Base-by-base conservation (phyloP, 495 filamentous ascomycete genomes). In the Xylaria intraflava region DNA sequence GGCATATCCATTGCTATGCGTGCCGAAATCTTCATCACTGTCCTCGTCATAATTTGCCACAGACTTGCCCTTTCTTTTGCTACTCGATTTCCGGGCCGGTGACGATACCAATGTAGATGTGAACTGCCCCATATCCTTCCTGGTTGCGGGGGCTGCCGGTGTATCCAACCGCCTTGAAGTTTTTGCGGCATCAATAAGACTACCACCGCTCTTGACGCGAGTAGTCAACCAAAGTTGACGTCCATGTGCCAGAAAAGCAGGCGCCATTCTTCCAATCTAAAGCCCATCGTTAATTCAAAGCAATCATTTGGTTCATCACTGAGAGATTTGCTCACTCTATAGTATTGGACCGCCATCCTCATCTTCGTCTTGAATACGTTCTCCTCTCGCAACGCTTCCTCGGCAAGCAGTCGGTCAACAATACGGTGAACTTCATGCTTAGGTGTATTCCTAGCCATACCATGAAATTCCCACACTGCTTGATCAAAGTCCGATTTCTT, bases 31-130 rank as follows among this genome's bases (percentile, higher is more conserved):
- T 2, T 68, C 62, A 12, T 72, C 67, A 10, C 63, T 60, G 11
- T 69, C 67, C n/a, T 72, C 64, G 14, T 70, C 60, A n/a, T 67
- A 51, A 33, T 48, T 55, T 16, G 16, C 48, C 17, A 62, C 23
- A 5, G 78, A 74, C 55, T 77, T 79, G 33, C 73, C 74, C 64
- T 84, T 75, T 16, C 59, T 60, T 44, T 65, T 72, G 35, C 61
- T 67, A 6, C 67, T 48, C 26, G 61, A 56, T 22, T 64, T 59
- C 33, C 59, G 77, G 3, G 89, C 66, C 6, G 93, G 92, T 10
- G 93, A 95, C 2, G 93, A 90, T 9, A 96, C 78, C 49, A 89
- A 87, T 0, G 92, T 95, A 5, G 92, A 94, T 23, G 69, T 59
- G 24, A 68, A 52, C 17, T 64, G 60, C 36, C 49, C 63, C 16